These are phyloP conservation scores for Aspergillus texensis DNA, from an alignment of 2,329 filamentous ascomycete genomes.

Conservation along the genomic window DNA sequence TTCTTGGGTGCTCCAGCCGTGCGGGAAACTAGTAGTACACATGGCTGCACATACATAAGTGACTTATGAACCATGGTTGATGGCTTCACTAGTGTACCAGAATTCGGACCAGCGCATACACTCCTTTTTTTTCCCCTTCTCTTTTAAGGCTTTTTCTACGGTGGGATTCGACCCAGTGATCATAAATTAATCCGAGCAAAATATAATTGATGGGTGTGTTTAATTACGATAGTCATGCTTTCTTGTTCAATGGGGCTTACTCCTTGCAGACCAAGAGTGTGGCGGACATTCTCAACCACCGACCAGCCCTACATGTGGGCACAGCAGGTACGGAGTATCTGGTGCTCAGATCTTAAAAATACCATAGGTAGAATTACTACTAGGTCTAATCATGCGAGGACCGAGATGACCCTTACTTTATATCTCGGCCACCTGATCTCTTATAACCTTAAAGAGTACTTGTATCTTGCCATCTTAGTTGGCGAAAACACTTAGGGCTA, in stretches of 20 bases:
- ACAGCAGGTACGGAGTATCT: not conserved
- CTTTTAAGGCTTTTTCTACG: not conserved
- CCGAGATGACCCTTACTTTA: slow-evolving; percentile 3
- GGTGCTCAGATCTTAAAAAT: not conserved
- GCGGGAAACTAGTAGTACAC: slow-evolving; percentile 6
- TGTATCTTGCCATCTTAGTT: not conserved
- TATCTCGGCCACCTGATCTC: slow-evolving; percentile 7
- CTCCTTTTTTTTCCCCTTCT: not conserved
- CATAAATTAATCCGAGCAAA: not conserved
- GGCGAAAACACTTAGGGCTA: slow-evolving; percentile 5
- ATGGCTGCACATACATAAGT: slow-evolving; percentile 1
- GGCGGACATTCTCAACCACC: slow-evolving; percentile 1
- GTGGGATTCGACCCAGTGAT: not conserved
- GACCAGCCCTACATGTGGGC: slow-evolving; percentile 3
- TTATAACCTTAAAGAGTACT: not conserved
- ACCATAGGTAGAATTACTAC: not conserved
- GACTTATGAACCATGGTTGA: slow-evolving; percentile 22
- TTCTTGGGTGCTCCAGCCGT: not conserved
- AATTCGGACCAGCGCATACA: slow-evolving; percentile 14
- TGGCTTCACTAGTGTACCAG: slow-evolving; percentile 22
- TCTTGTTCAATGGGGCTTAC: slow-evolving; percentile 1
- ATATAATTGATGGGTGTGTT: not conserved
- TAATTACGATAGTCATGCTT: not conserved
- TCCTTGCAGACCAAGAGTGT: slow-evolving; percentile 13
- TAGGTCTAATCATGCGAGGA: slow-evolving; percentile 7